Evolutionary conservation across 164 flowering plant genomes (phyloP).

Genomic region (Vitis amurensis): DNA sequence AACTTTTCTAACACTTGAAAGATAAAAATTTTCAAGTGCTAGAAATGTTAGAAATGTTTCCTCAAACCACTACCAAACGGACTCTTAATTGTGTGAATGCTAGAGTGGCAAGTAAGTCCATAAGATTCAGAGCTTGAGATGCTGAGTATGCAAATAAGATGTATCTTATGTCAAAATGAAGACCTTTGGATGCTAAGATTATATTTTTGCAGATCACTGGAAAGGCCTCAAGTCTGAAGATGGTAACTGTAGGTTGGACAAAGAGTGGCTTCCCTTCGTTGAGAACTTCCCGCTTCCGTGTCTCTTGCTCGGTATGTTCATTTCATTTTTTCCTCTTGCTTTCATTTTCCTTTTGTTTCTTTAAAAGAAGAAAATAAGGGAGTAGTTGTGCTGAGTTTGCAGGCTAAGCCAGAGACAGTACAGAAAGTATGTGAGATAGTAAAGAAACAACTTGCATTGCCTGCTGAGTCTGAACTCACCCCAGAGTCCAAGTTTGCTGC

Average conservation of each 20-base stretch:
- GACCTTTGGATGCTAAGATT: neutral
- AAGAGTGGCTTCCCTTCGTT: constrained; percentile 37
- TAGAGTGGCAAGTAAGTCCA: no score
- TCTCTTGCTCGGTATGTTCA: constrained; percentile 38
- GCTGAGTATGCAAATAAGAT: no score
- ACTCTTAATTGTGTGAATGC: no score
- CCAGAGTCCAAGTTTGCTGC: constrained; percentile 25
- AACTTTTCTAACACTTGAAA: no score
- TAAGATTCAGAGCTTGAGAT: no score
- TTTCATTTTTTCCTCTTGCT: neutral
- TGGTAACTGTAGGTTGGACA: constrained; percentile 25
- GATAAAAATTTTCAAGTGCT: no score
- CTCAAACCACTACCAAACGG: no score
- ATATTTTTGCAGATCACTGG: constrained; percentile 24
- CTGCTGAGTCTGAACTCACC: constrained; percentile 23
- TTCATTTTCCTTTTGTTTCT: neutral
- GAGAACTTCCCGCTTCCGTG: constrained; percentile 30
- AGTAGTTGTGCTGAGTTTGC: neutral
- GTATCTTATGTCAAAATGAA: no score
- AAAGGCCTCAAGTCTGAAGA: constrained; percentile 21
- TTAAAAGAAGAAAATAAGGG: neutral
- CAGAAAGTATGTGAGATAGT: constrained; percentile 32
- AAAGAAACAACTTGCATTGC: constrained; percentile 35
- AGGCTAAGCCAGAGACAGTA: constrained; percentile 41
- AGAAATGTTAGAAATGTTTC: no score